A percentile compares a stretch with the other conserved stretches of the same genome.
Evolutionary conservation across 345 rosid species (phyloP).

Genomic region (Pseudoturritis turrita): DNA sequence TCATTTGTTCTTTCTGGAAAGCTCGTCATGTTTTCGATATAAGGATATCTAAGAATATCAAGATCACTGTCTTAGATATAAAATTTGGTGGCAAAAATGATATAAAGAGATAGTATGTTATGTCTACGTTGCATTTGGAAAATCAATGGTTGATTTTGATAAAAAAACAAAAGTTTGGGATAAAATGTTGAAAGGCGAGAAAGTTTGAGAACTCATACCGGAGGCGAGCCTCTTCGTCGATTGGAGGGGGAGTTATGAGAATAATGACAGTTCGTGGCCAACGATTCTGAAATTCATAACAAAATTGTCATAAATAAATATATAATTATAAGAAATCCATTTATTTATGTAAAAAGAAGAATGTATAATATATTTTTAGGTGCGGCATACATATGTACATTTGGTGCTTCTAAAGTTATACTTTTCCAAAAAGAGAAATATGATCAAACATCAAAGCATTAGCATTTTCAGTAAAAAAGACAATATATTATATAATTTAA

Average conservation of each 20-base stretch:
- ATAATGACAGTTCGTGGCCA: constrained; percentile 60
- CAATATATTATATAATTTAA: background rate
- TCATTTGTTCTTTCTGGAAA: constrained; percentile 87
- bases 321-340: too few relatives aligned
- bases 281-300: constrained; percentile 38
- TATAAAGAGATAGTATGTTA: background rate
- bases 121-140: background rate
- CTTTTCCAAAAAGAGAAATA: background rate
- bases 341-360: background rate
- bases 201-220: constrained; percentile 34
- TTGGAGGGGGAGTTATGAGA: constrained; percentile 86
- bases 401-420: background rate
- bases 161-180: background rate
- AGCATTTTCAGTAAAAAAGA: background rate
- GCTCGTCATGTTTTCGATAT: constrained; percentile 52
- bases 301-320: background rate
- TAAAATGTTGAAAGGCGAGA: background rate
- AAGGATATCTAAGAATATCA: constrained; percentile 52
- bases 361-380: background rate
- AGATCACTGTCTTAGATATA: background rate
- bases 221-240: constrained; percentile 82
- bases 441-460: background rate
- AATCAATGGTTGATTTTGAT: background rate
- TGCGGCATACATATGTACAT: background rate
- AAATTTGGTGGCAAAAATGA: background rate